Evolutionary conservation across 805 yeast species (phyloP), one percentile per base, ranked within the genome.

Genomic region (Metschnikowia henanensis): DNA sequence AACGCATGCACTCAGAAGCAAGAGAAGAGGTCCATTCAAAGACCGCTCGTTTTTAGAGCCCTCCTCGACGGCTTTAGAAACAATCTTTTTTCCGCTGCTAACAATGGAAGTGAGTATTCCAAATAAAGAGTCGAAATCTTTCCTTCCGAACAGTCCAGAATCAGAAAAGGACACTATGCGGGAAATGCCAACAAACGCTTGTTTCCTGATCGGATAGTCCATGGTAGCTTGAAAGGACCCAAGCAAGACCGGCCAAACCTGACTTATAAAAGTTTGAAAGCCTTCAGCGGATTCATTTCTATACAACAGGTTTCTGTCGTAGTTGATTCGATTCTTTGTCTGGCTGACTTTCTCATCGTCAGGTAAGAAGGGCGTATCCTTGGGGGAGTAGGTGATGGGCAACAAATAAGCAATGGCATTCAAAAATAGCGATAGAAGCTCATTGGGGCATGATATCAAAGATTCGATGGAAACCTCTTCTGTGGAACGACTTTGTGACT

Each of bases 201-300:
- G 70, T 41, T 81, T 72, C 51, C 94, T 75, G 6, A 85, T 70
- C 13, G 77, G 78, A 49, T 73, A 79, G 46, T 86, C 88, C 57
- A 86, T 83, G 0, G 92, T 76, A 2, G 92, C 81, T 28, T 85
- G 81, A 55, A 83, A 88, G 7, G 87, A 75, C 47, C 78, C 80
- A 9, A 85, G 60, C 40, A 88, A 56, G 4, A 82, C 51, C 0
- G 79, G 73, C 59, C 82, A 76, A 4, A 81, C 57, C 7, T 70
- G 68, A 35, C 64, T 64, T 6, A 76, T 66, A 56, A 84, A 79
- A 2, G 42, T 25, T 17, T 55, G 52, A 43, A 59, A 66, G 1
- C 53, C 50, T 2, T 40, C 40, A 2, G 61, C 46, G 12, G 57
- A 28, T 3, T 49, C 51, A 20, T 23, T 53, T 8, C 56, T 50